A percentile compares a stretch with the other conserved stretches of the same genome.
These are phyloP conservation scores for Ascomycota sp. DNA, from an alignment of 2,329 filamentous ascomycete genomes.

Conservation along the genomic window DNA sequence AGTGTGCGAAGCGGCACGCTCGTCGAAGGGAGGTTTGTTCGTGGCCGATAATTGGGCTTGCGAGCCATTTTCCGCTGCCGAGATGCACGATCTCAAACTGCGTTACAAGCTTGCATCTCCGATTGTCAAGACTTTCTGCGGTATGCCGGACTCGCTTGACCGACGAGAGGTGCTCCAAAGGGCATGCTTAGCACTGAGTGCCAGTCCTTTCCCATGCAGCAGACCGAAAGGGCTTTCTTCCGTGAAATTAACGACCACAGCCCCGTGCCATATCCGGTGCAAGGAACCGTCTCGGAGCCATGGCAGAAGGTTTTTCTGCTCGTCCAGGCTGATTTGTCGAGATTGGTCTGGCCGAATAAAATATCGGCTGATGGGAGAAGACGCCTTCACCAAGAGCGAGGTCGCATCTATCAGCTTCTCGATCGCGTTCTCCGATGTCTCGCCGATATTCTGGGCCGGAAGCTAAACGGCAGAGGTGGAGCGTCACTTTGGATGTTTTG, in stretches of 20 bases:
- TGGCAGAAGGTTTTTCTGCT: slow-evolving; percentile 61
- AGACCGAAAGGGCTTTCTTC: slow-evolving; percentile 15
- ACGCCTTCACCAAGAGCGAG: slow-evolving; percentile 12
- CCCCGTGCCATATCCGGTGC: slow-evolving; percentile 16
- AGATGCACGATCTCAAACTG: slow-evolving; percentile 10
- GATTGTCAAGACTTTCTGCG: slow-evolving; percentile 12
- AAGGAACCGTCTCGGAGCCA: slow-evolving; percentile 27
- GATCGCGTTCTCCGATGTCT: slow-evolving; percentile 16
- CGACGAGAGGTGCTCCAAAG: slow-evolving; percentile 15
- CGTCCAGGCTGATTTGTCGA: slow-evolving; percentile 49
- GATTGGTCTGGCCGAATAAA: slow-evolving; percentile 37
- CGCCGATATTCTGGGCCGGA: slow-evolving; percentile 16
- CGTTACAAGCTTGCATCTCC: slow-evolving; percentile 13
- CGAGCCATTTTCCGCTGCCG: too few species aligned
- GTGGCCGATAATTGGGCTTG: too few species aligned
- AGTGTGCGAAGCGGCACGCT: too few species aligned
- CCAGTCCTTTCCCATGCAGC: slow-evolving; percentile 14
- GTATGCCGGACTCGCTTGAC: slow-evolving; percentile 8
- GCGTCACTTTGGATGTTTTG: slow-evolving; percentile 54
- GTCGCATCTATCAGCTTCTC: slow-evolving; percentile 12
- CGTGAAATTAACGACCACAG: slow-evolving; percentile 17
- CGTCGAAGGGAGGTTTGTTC: too few species aligned
- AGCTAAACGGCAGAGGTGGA: slow-evolving; percentile 41
- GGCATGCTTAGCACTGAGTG: slow-evolving; percentile 18
- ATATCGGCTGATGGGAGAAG: slow-evolving; percentile 12